Base-by-base conservation (phyloP, 345 rosid species). In the Mangifera indica region DNA sequence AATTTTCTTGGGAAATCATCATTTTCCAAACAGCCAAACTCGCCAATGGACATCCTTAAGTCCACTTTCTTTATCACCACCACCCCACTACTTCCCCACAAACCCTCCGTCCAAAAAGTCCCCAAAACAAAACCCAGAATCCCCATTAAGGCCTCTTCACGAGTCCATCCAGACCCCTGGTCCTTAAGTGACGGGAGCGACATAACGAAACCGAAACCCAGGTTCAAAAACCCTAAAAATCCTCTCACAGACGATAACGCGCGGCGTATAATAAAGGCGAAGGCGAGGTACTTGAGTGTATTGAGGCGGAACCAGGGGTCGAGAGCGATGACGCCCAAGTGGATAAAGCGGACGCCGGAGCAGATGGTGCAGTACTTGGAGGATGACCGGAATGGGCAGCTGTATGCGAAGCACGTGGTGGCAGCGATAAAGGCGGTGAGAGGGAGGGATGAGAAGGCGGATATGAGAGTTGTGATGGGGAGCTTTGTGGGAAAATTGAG, bases 311-410 rank as follows among this genome's bases (percentile, higher is more conserved):
- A 86, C 83, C 93, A 91, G 81, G 96, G 96, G 34, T 78, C 96
- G 0, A 84, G 69, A 44, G 96, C 87, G 20, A 80, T 77, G 82
- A 91, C 96, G 0, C 96, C 97, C 26, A 85, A 79, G 63, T 93
- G 98, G 97, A 88, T 88, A 15, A 91, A 87, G 79, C 83, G 97
- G 21, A 83, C 97, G 6, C 97, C 97, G 20, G 89, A 90, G 79
- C 97, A 93, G 84, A 93, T 93, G 98, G 88, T 93, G 67, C 81
- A 71, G 86, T 93, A 87, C 71, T 71, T 91, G 82, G 75, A 86
- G 61, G 96, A 93, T 75, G 92, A 93, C 70, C 79, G 84, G 72
- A 82, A 90, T 6, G 97, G 97, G 13, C 87, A 87, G 22, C 68
- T 93, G 77, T 87, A 93, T 56, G 97, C 97, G 32, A 87, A 84